These are phyloP conservation scores for Myxozyma geophila DNA, from an alignment of 805 yeast species.

Conservation along the genomic window DNA sequence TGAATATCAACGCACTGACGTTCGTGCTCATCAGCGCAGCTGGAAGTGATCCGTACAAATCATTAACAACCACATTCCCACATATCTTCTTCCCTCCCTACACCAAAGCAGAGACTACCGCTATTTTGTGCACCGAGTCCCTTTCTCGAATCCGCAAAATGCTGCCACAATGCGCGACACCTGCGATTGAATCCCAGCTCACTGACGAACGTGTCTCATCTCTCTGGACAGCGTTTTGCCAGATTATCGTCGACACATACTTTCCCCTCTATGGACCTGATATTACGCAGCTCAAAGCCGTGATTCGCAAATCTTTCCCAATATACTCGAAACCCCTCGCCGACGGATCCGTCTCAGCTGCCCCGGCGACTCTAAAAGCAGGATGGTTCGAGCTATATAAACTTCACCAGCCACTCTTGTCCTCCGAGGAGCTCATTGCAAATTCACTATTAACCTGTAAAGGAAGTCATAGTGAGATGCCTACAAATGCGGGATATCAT, in stretches of 20 bases:
- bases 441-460: conserved; percentile 14
- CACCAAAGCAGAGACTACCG: conserved; percentile 19
- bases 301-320: conserved; percentile 16
- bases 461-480: background rate
- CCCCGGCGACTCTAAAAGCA: conserved; percentile 2
- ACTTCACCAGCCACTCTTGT: conserved; percentile 19
- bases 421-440: conserved; percentile 27
- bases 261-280: conserved; percentile 30
- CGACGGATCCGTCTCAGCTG: background rate
- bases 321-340: conserved; percentile 21
- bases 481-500: conserved; percentile 1
- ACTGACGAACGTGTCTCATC: conserved; percentile 16
- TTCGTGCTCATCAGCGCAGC: conserved; percentile 21
- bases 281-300: conserved; percentile 12
- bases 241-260: conserved; percentile 28
- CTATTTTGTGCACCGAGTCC: conserved; percentile 15
- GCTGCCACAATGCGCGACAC: background rate
- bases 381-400: conserved; percentile 22
- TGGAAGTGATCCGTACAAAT: conserved; percentile 16
- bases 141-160: background rate
- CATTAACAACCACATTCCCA: conserved; percentile 21
- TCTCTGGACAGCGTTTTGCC: conserved; percentile 24
- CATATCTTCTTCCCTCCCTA: conserved; percentile 30
- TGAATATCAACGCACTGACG: conserved; percentile 8
- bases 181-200: background rate